These are phyloP conservation scores for Zoysia japonica DNA, from an alignment of 176 grass and related monocot species.

Conservation along the genomic window DNA sequence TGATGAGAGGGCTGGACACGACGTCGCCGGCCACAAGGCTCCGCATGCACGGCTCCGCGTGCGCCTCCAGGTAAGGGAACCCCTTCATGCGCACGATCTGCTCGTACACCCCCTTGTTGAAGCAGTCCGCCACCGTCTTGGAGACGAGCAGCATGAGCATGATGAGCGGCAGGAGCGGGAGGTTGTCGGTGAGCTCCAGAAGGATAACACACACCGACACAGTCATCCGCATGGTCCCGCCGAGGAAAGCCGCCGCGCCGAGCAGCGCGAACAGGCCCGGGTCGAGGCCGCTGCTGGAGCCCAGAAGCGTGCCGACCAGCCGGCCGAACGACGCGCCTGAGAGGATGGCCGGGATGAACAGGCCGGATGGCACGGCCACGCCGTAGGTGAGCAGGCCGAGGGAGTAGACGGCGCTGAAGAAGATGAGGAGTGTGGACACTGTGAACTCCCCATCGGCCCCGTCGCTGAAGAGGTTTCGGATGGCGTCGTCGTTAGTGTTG, in stretches of 20 bases:
- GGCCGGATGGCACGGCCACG: constrained; percentile 61
- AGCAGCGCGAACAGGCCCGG: constrained; percentile 56
- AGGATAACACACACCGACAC: constrained; percentile 80
- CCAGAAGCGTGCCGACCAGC: constrained; percentile 44
- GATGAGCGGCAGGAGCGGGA: constrained; percentile 64
- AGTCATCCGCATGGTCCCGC: constrained; percentile 77
- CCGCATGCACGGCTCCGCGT: constrained; percentile 60
- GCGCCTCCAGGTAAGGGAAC: constrained; percentile 60
- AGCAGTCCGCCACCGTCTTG: constrained; percentile 70
- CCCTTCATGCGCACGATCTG: constrained; percentile 75
- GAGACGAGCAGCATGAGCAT: constrained; percentile 74
- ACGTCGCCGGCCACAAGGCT: constrained; percentile 56
- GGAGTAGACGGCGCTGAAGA: constrained; percentile 49
- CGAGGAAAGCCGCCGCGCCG: constrained; percentile 57
- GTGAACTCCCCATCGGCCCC: constrained; percentile 52
- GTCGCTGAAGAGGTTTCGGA: constrained; percentile 70
- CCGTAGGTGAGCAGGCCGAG: constrained; percentile 65
- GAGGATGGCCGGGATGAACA: constrained; percentile 71
- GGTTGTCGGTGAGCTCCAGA: constrained; percentile 72
- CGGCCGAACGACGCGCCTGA: constrained; percentile 51
- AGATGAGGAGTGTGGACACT: constrained; percentile 43
- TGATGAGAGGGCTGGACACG: constrained; percentile 52
- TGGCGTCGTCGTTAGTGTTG: constrained; percentile 75
- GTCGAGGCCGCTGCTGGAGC: constrained; percentile 41
- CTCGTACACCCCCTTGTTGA: constrained; percentile 77